Percentiles rank a stretch among this genome's conserved stretches.
Evolutionary conservation across 2,329 filamentous ascomycete genomes (phyloP).

Genomic region (Pseudofabraea citricarpa): DNA sequence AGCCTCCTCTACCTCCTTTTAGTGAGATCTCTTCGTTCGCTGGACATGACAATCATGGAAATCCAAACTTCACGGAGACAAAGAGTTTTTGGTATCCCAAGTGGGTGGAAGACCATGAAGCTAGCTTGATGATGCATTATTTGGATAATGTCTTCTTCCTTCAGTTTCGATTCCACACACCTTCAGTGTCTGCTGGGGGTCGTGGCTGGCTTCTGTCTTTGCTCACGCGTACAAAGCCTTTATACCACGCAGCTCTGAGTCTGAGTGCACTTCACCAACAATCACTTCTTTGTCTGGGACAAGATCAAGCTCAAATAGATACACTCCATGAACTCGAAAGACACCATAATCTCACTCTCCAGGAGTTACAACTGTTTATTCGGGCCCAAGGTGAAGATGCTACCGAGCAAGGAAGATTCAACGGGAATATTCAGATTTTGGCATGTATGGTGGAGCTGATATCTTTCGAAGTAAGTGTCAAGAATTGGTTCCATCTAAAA

Average conservation of each 20-base stretch:
- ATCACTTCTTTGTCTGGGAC: slow-evolving; percentile 33
- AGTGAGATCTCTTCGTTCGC: not conserved
- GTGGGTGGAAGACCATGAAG: slow-evolving; percentile 8
- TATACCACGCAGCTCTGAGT: slow-evolving; percentile 51
- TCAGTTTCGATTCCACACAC: slow-evolving; percentile 57
- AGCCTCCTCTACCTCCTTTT: not conserved
- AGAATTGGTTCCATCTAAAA: not conserved
- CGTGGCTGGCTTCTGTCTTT: slow-evolving; percentile 55
- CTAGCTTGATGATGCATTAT: slow-evolving; percentile 47
- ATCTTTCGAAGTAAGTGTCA: slow-evolving; percentile 6
- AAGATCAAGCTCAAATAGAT: not conserved
- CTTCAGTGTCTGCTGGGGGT: slow-evolving; percentile 47
- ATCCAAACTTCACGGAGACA: not conserved
- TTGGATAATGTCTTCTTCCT: slow-evolving; percentile 58
- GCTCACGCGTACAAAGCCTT: slow-evolving; percentile 49
- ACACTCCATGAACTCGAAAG: not conserved
- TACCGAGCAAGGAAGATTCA: slow-evolving; percentile 44
- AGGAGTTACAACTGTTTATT: slow-evolving; percentile 1
- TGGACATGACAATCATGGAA: not conserved
- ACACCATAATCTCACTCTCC: slow-evolving; percentile 6
- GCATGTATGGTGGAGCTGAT: slow-evolving; percentile 5
- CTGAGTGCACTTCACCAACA: slow-evolving; percentile 52
- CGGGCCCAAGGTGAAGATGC: slow-evolving; percentile 26
- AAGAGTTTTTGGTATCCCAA: not conserved
- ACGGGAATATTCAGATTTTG: slow-evolving; percentile 47